phyloP scores from a whole-genome alignment of 2,329 filamentous ascomycete genomes.

The Hymenoscyphus scutula region DNA sequence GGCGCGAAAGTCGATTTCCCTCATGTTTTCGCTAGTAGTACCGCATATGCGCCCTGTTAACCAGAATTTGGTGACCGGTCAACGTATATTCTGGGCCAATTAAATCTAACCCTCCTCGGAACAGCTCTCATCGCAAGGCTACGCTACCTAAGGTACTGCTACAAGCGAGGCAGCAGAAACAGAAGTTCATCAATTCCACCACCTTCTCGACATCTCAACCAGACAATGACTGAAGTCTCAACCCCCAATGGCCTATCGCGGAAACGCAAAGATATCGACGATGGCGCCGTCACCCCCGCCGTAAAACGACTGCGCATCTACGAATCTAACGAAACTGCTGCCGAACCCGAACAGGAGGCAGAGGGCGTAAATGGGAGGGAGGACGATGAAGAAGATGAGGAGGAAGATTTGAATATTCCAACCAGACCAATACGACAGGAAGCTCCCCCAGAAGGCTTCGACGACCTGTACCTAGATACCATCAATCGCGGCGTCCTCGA shows the following conservation, averaged over 20 bases:
- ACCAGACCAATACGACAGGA: slow-evolving; percentile 63
- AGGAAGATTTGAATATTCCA: slow-evolving; percentile 36
- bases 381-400: slow-evolving; percentile 39
- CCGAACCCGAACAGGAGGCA: slow-evolving; percentile 22
- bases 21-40: neutral
- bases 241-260: slow-evolving; percentile 16
- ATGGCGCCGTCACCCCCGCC: slow-evolving; percentile 11
- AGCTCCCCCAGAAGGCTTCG: slow-evolving; percentile 82
- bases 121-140: slow-evolving; percentile 4
- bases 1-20: neutral
- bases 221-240: slow-evolving; percentile 10
- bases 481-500: slow-evolving; percentile 91
- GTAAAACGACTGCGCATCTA: slow-evolving; percentile 15
- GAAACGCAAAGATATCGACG: slow-evolving; percentile 17
- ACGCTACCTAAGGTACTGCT: no score
- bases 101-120: neutral
- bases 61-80: no score
- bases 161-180: slow-evolving; percentile 11
- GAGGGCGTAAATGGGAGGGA: slow-evolving; percentile 36
- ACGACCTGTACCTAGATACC: slow-evolving; percentile 95
- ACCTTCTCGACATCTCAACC: neutral
- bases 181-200: slow-evolving; percentile 4
- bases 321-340: slow-evolving; percentile 7
- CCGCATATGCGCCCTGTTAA: neutral
- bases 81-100: neutral